phyloP scores from a whole-genome alignment of 2,329 filamentous ascomycete genomes.

The Venturiaceae sp. region DNA sequence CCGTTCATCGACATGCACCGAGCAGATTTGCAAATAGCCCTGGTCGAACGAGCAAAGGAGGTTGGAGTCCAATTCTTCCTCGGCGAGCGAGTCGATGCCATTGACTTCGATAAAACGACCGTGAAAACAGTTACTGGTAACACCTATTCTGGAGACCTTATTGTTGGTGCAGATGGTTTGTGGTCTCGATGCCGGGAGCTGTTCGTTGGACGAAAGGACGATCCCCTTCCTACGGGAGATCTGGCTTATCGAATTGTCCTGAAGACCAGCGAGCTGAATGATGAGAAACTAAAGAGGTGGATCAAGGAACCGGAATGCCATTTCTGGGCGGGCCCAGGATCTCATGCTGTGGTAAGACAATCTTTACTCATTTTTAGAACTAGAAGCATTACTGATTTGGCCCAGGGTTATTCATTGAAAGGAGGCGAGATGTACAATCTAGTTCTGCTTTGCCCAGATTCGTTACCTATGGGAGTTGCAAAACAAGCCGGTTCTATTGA shows the following conservation, averaged over 20 bases:
- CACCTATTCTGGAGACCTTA: slow-evolving; percentile 39
- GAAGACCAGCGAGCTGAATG: slow-evolving; percentile 33
- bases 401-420: slow-evolving; percentile 37
- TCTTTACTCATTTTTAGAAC: neutral
- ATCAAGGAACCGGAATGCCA: slow-evolving; percentile 40
- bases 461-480: slow-evolving; percentile 34
- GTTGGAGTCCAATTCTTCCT: slow-evolving; percentile 38
- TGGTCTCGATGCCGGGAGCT: slow-evolving; percentile 35
- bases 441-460: slow-evolving; percentile 41
- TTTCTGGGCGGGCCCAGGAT: slow-evolving; percentile 54
- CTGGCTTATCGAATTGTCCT: slow-evolving; percentile 40
- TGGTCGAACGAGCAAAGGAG: slow-evolving; percentile 37
- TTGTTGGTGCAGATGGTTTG: slow-evolving; percentile 56
- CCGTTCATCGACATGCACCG: slow-evolving; percentile 48
- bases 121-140: slow-evolving; percentile 32
- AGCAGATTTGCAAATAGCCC: slow-evolving; percentile 39
- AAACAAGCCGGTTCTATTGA: slow-evolving; percentile 41
- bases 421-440: slow-evolving; percentile 40
- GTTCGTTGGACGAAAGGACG: slow-evolving; percentile 34
- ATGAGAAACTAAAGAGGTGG: slow-evolving; percentile 36
- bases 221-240: slow-evolving; percentile 40
- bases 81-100: slow-evolving; percentile 32
- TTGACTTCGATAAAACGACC: slow-evolving; percentile 27
- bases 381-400: neutral
- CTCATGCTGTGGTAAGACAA: slow-evolving; percentile 44